Evolutionary conservation across 208 protist species (phyloP).

Genomic region (Naegleria fowleri): DNA sequence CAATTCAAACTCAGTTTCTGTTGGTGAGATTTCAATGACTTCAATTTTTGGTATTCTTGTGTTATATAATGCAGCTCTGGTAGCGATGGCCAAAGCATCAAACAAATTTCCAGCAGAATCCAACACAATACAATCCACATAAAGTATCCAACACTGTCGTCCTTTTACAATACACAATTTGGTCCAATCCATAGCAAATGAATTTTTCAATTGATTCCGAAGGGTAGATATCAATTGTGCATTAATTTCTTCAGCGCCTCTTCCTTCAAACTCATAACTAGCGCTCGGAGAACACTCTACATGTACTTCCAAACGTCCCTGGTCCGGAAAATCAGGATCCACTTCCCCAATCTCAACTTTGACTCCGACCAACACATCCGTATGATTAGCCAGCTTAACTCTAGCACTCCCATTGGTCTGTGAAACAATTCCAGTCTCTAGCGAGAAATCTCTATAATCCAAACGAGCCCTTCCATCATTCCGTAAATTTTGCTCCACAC

Average conservation of each 20-base stretch:
- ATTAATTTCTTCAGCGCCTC: slow-evolving; percentile 19
- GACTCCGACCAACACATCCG: slow-evolving; percentile 28
- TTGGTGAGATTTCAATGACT: neutral
- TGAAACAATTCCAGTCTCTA: slow-evolving; percentile 18
- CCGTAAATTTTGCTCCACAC: slow-evolving; percentile 16
- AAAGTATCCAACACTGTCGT: slow-evolving; percentile 32
- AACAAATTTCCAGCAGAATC: slow-evolving; percentile 29
- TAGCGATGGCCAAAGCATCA: slow-evolving; percentile 32
- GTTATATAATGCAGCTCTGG: slow-evolving; percentile 8
- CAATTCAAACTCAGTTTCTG: slow-evolving; percentile 29
- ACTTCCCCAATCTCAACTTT: slow-evolving; percentile 22
- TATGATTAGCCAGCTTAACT: slow-evolving; percentile 17
- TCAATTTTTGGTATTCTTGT: slow-evolving; percentile 27
- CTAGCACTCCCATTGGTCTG: slow-evolving; percentile 8
- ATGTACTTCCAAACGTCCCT: slow-evolving; percentile 2
- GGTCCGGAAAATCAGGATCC: neutral
- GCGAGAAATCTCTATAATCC: slow-evolving; percentile 7
- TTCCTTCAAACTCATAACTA: neutral
- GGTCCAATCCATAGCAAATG: slow-evolving; percentile 4
- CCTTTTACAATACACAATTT: slow-evolving; percentile 4
- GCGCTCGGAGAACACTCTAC: slow-evolving; percentile 12
- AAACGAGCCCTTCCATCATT: slow-evolving; percentile 23
- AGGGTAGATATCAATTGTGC: neutral
- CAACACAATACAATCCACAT: slow-evolving; percentile 30
- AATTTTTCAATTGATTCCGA: neutral